A percentile compares a stretch with the other conserved stretches of the same genome.
phyloP scores from a whole-genome alignment of 192 early-diverging fungal genomes.

The Chytriomyces hyalinus region DNA sequence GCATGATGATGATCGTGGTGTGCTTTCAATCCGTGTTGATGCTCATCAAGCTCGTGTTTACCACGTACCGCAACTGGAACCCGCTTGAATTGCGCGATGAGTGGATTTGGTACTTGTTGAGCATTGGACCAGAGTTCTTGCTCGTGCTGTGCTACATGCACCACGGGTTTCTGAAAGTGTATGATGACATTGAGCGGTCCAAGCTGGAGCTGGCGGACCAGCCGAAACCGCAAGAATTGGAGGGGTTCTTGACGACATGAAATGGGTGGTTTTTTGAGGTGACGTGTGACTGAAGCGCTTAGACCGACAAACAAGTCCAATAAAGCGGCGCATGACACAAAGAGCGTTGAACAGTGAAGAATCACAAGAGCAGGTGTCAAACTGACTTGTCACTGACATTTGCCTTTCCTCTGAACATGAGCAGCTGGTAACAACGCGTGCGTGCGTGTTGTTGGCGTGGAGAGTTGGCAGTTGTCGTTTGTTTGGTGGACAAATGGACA shows the following conservation, averaged over 20 bases:
- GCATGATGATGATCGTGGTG: not conserved
- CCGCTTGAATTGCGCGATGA: not conserved
- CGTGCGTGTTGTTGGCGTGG: too few relatives aligned
- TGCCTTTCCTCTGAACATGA: too few relatives aligned
- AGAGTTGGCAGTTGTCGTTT: too few relatives aligned
- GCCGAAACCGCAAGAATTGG: not conserved
- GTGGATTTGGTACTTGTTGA: constrained; percentile 3
- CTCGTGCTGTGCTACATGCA: not conserved
- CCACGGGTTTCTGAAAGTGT: not conserved
- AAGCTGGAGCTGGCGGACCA: not conserved
- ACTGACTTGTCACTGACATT: too few relatives aligned
- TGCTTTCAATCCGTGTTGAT: not conserved
- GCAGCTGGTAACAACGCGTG: too few relatives aligned
- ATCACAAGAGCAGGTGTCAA: too few relatives aligned
- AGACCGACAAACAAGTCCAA: too few relatives aligned
- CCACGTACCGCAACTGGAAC: not conserved
- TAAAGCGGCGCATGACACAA: too few relatives aligned
- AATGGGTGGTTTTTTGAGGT: too few relatives aligned
- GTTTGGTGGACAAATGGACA: too few relatives aligned
- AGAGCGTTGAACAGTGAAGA: too few relatives aligned
- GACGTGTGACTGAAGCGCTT: too few relatives aligned
- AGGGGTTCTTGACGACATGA: not conserved
- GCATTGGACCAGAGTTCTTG: not conserved
- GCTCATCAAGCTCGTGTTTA: constrained; percentile 6
- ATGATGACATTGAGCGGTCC: not conserved